Evolutionary conservation across 352 stramenopile species (phyloP), one percentile per base, ranked within the genome.

Genomic region (Phytophthora macrochlamydospora): DNA sequence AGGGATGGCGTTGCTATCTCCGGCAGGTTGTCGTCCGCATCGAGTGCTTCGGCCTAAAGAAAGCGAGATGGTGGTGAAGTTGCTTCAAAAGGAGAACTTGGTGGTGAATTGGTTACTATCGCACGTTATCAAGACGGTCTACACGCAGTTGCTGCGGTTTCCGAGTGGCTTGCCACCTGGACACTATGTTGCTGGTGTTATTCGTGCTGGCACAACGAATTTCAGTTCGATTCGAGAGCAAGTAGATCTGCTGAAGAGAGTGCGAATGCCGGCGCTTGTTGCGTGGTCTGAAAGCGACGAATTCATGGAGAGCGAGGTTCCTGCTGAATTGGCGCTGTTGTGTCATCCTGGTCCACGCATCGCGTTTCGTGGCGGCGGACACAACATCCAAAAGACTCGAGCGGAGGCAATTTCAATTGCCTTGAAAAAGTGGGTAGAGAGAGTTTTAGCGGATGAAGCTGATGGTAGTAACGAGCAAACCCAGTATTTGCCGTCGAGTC

Each of bases 361-460:
- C 18, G 71, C 58, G 11, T 88, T 86, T 54, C 40, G 43, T 30
- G 65, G 55, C 6, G 79, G 78, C 4, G 81, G 76, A 1, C 81
- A 88, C 67, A 90, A 90, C 54, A 72, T 88, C 38, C 81, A 90
- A 50, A 90, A 90, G 72, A 87, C 79, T 30, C 66, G 76, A 31
- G 73, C 76, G 0, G 70, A 81, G 1, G 33, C 64, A 31, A 51
- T 84, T 32, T 71, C 67, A 11, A 6, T 18, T 1, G 73, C 55
- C 6, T 54, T 82, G 24, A 57, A 14, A 0, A 35, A 60, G 14
- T 84, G 76, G 76, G 65, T 75, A 0, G 51, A 65, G 7, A 28
- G 51, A 0, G 65, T 79, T 14, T 32, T 76, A 35, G 43, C 29
- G 44, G 37, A 48, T n/a, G 45, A 73, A 7, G 13, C 30, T 5